Evolutionary conservation across 805 yeast species (phyloP).

Genomic region (Pichia insulana): DNA sequence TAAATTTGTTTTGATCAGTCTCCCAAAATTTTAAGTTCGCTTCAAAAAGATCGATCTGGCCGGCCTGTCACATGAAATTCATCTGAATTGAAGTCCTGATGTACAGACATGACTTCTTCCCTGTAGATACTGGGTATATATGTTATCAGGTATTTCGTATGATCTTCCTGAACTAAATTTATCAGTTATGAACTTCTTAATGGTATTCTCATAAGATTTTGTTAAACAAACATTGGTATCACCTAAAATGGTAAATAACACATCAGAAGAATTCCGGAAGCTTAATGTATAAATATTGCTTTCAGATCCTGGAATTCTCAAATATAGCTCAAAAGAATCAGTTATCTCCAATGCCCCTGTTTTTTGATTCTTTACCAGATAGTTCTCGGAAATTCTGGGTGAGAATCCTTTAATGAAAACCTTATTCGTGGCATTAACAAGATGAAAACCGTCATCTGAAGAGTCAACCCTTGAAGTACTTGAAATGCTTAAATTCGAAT

Average conservation of each 20-base stretch:
- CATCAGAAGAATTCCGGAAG: conserved; percentile 1
- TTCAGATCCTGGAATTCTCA: conserved; percentile 3
- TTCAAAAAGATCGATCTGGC: too few relatives aligned
- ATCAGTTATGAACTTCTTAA: too few relatives aligned
- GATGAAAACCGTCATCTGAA: background rate
- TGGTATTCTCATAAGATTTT: too few relatives aligned
- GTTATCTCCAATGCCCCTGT: conserved; percentile 4
- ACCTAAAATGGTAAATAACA: background rate
- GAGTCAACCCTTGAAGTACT: background rate
- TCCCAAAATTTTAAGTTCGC: too few relatives aligned
- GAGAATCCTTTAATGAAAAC: conserved; percentile 7
- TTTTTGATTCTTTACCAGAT: conserved; percentile 1
- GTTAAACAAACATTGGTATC: too few relatives aligned
- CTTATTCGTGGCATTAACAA: background rate
- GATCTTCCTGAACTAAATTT: background rate
- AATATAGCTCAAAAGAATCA: conserved; percentile 11
- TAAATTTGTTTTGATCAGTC: too few relatives aligned
- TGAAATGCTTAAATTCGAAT: background rate
- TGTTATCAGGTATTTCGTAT: background rate
- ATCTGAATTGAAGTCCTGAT: too few relatives aligned
- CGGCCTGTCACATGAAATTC: too few relatives aligned
- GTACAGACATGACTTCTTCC: too few relatives aligned
- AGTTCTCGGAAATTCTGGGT: conserved; percentile 6
- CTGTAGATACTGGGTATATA: background rate
- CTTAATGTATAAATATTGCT: conserved; percentile 1